Base-by-base conservation (phyloP, 805 yeast genomes). In the Candida namnaoensis region DNA sequence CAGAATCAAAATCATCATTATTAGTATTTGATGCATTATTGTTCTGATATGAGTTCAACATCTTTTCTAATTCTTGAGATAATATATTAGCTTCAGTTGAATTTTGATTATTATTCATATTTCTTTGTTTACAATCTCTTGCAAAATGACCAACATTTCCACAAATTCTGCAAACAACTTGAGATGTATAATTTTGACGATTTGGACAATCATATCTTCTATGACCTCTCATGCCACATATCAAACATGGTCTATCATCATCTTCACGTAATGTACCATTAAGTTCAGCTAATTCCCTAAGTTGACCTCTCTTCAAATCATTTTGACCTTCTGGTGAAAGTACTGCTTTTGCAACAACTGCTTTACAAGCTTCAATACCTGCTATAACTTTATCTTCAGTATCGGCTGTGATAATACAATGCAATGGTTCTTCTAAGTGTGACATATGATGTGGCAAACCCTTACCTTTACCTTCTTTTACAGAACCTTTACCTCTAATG, bases 191-290 rank as follows among this genome's bases (percentile, higher is more conserved):
- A 30, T 63, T 68, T 42, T 67, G 68, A 44, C 68, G 62, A 46
- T 61, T 69, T 43, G 78, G 95, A 71, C 90, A 82, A 36, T 78
- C 81, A 57, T 69, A 73, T 48, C 74, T 68, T 41, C 72, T 69
- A 52, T 83, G 88, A 1, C 88, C 90, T 38, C 66, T 60, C 34
- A 78, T 68, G 5, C 87, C 86, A 64, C 91, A 84, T 37, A 65
- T 65, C 13, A 73, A 66, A 57, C 91, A 83, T 1, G 78, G 72
- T 44, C 78, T 68, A 44, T 71, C 77, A 38, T 74, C 80, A 48
- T 82, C 91, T 52, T 86, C 95, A 41, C 98, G 74, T 38, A 88
- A 68, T 0, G 99, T 93, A 61, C 99, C 99, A 64, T 93, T 95
- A 42, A 93, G 69, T 24, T 86, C 82, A 0, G 99, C 99, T 52